These are phyloP conservation scores for Saposhnikovia divaricata DNA, from an alignment of 129 eudicot genomes.

Conservation along the genomic window DNA sequence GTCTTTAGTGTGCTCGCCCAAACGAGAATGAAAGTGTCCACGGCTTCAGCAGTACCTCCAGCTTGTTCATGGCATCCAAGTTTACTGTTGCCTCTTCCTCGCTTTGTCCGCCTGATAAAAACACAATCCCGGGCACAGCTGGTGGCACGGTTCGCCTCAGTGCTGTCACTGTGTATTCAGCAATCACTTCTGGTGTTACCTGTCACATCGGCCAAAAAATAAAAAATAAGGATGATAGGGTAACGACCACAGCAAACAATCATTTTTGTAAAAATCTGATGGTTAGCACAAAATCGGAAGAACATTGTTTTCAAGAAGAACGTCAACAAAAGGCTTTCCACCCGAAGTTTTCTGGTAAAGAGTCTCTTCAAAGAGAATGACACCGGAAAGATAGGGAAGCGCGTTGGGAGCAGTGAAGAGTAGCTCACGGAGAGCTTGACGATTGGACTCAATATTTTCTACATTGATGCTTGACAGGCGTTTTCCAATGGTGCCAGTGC, in stretches of 20 bases:
- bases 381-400: constrained; percentile 67
- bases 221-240: neutral
- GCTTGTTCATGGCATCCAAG: constrained; percentile 72
- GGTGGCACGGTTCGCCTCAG: constrained; percentile 74
- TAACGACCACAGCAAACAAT: too few relatives aligned
- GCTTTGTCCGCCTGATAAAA: constrained; percentile 72
- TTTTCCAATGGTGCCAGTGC: constrained; percentile 87
- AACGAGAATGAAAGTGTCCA: constrained; percentile 73
- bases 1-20: constrained; percentile 76
- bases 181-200: constrained; percentile 70
- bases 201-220: neutral
- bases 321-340: constrained; percentile 71
- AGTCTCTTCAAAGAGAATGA: constrained; percentile 82
- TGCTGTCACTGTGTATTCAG: constrained; percentile 60
- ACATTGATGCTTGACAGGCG: constrained; percentile 89
- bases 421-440: constrained; percentile 79
- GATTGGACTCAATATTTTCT: constrained; percentile 77
- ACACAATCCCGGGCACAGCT: constrained; percentile 75
- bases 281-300: constrained; percentile 21
- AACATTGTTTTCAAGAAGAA: constrained; percentile 55
- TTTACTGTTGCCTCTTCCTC: constrained; percentile 75
- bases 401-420: constrained; percentile 70
- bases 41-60: constrained; percentile 57
- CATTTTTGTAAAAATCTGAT: too few relatives aligned
- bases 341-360: constrained; percentile 58